These are phyloP conservation scores for Flammula alnicola DNA, from an alignment of 1,284 basidiomycete species.

Conservation along the genomic window DNA sequence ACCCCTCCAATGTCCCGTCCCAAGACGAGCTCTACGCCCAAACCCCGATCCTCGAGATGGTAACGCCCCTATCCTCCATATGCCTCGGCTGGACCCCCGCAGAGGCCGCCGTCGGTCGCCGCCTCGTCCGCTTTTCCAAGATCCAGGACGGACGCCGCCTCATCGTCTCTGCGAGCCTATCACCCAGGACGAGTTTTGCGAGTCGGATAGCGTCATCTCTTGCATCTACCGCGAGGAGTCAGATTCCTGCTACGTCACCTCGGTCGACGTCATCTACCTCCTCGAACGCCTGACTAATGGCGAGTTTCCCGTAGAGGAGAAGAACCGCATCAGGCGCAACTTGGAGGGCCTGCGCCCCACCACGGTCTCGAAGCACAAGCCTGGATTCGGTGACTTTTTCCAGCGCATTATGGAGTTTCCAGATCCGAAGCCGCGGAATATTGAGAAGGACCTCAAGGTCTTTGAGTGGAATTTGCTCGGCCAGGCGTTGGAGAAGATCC, in stretches of 20 bases:
- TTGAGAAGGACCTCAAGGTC: slow-evolving; percentile 98
- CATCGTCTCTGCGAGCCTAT: slow-evolving; percentile 69
- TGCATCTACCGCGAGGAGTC: slow-evolving; percentile 89
- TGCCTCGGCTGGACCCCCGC: slow-evolving; percentile 59
- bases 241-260: slow-evolving; percentile 86
- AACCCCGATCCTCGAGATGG: slow-evolving; percentile 59
- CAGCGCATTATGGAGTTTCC: slow-evolving; percentile 95
- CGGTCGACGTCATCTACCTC: slow-evolving; percentile 93
- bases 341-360: slow-evolving; percentile 91
- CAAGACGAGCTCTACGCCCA: slow-evolving; percentile 45
- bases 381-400: slow-evolving; percentile 85
- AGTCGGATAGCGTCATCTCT: slow-evolving; percentile 71
- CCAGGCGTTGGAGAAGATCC: slow-evolving; percentile 88
- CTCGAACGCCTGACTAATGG: slow-evolving; percentile 87
- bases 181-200: slow-evolving; percentile 60
- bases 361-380: slow-evolving; percentile 88
- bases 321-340: slow-evolving; percentile 94
- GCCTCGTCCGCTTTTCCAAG: slow-evolving; percentile 73
- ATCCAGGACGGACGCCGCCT: slow-evolving; percentile 64
- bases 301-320: slow-evolving; percentile 92
- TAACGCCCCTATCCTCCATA: slow-evolving; percentile 57
- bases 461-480: slow-evolving; percentile 90
- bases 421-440: slow-evolving; percentile 92
- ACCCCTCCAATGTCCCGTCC: slow-evolving; percentile 28
- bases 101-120: slow-evolving; percentile 63